Evolutionary conservation across 257 asterid genomes (phyloP).

Genomic region (Salvia miltiorrhiza): DNA sequence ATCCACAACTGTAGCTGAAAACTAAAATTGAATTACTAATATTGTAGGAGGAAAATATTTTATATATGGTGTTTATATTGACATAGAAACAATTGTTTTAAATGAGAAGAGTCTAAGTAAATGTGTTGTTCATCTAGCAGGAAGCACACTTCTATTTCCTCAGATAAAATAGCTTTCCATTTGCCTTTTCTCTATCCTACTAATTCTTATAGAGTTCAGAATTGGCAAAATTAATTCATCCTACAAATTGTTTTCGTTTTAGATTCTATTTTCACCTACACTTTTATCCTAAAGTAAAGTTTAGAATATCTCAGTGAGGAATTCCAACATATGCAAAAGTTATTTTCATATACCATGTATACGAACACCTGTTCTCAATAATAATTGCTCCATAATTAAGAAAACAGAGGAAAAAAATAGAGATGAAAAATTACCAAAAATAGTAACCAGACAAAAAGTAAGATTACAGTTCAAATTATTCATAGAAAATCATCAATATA

Average conservation of each 20-base stretch:
- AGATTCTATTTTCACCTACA: too few species aligned
- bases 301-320: too few species aligned
- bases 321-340: too few species aligned
- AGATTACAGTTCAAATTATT: not conserved
- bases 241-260: not conserved
- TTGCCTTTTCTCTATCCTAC: too few species aligned
- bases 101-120: too few species aligned
- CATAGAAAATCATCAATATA: slow-evolving; percentile 2
- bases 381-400: too few species aligned
- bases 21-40: too few species aligned
- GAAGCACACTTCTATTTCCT: not conserved
- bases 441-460: not conserved
- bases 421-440: not conserved
- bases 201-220: not conserved
- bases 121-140: not conserved
- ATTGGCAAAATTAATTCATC: not conserved
- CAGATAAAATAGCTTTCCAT: not conserved
- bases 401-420: too few species aligned
- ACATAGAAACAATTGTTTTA: not conserved
- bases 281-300: too few species aligned
- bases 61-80: not conserved
- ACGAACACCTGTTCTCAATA: too few species aligned
- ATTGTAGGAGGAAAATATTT: not conserved
- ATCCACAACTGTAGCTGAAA: too few species aligned
- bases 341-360: too few species aligned